Conservation (phyloP, 805 yeast genomes). For the Metschnikowia colocasiae region DNA sequence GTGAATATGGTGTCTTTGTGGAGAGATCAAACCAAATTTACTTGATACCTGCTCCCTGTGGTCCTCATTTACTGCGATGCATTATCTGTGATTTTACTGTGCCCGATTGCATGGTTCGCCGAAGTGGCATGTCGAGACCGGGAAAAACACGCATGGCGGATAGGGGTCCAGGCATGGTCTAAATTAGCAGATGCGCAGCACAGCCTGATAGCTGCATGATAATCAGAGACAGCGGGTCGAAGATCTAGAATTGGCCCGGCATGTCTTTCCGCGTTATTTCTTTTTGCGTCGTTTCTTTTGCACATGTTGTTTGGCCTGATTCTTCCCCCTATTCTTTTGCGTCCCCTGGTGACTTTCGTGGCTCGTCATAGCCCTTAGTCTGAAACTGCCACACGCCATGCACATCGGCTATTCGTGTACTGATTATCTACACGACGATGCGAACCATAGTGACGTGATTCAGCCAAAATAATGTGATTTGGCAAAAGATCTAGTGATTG, state of each 20-base stretch:
- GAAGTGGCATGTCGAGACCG: not conserved
- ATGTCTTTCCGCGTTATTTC: not conserved
- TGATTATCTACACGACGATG: not conserved
- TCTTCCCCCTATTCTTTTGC: too few relatives aligned
- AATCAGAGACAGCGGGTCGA: not conserved
- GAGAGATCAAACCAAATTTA: too few relatives aligned
- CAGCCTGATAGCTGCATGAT: not conserved
- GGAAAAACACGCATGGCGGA: not conserved
- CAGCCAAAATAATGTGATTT: too few relatives aligned
- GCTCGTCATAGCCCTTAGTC: not conserved
- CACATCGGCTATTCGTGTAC: not conserved
- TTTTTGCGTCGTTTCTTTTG: not conserved
- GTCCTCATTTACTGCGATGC: too few relatives aligned
- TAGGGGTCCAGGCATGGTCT: not conserved
- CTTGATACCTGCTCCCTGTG: too few relatives aligned
- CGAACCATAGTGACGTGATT: not conserved
- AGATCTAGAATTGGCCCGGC: not conserved
- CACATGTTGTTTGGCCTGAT: too few relatives aligned
- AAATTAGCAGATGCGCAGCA: not conserved
- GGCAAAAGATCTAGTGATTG: too few relatives aligned
- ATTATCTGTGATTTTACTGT: too few relatives aligned
- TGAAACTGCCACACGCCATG: not conserved
- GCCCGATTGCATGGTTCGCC: not conserved
- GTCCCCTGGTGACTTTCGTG: not conserved
- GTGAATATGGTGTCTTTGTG: too few relatives aligned